phyloP scores from a whole-genome alignment of 108 stramenopile species.

The Parietichytrium sp. region DNA sequence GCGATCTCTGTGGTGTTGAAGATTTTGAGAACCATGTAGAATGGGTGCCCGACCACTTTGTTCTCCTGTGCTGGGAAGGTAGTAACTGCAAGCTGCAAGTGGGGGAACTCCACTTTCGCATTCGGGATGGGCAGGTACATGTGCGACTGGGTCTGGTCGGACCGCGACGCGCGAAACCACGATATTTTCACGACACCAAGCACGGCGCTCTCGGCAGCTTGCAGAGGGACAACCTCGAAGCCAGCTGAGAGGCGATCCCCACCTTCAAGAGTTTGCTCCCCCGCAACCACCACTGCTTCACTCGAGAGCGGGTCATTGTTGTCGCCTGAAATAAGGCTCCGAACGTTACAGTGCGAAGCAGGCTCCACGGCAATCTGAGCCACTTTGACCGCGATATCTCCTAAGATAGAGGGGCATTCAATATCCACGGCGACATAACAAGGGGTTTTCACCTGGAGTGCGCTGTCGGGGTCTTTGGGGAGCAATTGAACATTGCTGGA shows the following conservation, averaged over 20 bases:
- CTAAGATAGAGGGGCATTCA: not conserved
- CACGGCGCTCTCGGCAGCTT: not conserved
- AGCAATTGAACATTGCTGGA: not conserved
- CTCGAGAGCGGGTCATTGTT: not conserved
- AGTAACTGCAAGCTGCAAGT: not conserved
- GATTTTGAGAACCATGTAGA: not conserved
- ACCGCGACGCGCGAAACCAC: not conserved
- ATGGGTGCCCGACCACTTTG: not conserved
- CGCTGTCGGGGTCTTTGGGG: not conserved
- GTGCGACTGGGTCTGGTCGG: not conserved
- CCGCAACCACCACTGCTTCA: not conserved
- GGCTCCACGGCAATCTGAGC: not conserved
- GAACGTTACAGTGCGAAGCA: not conserved
- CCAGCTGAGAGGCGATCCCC: constrained; percentile 4
- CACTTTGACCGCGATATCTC: not conserved
- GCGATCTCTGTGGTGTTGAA: not conserved
- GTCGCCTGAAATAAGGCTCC: not conserved
- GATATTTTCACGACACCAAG: not conserved
- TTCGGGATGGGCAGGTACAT: constrained; percentile 17
- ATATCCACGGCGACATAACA: constrained; percentile 1
- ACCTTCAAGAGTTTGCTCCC: not conserved
- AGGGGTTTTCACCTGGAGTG: not conserved
- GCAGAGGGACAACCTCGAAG: not conserved
- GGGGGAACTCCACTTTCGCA: not conserved
- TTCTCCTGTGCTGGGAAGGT: not conserved